Base-by-base conservation (phyloP, 805 yeast genomes). In the Candida boidinii region DNA sequence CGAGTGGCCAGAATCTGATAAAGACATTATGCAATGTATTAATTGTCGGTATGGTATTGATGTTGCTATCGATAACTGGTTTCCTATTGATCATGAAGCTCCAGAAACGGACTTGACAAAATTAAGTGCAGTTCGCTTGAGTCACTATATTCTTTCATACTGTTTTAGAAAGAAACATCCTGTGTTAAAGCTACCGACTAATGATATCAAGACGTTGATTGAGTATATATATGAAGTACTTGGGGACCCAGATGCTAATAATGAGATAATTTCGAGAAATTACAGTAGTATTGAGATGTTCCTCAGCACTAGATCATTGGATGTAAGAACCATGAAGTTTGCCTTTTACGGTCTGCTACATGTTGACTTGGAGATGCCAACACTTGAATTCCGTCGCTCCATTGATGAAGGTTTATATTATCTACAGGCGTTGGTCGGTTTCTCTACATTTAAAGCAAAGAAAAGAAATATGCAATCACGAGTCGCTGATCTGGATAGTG, bases 381-480 rank as follows among this genome's bases (percentile, higher is more conserved):
- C 55, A 0, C 61, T 71, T 5, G 64, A n/a, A n/a, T n/a, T n/a
- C n/a, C n/a, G n/a, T n/a, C n/a, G n/a, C n/a, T n/a, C n/a, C n/a
- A n/a, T 64, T 5, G 50, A 60, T 2, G 50, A 57, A 13, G 95
- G 94, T 0, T 55, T 86, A 3, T 85, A 80, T 47, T 81, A 69
- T 45, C 48, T 80, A 30, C 78, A 81, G 46, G 95, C 83, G 0
- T 67, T 79, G 1, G 61, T 79, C 21, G 72, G 78, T 16, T 64
- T 86, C 37, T 70, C 82, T n/a, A 60, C 79, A 14, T 87, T 77
- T 59, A 78, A 65, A 37, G 62, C 73, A 9, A 62, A 96, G 29
- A 83, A 83, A 47, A 73, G 86, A 38, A 68, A 82, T 2, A 74
- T 79, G 65, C 94, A 86, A 42, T 83, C 88, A 9, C 66, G 94